Evolutionary conservation across 495 filamentous ascomycete genomes (phyloP).

Genomic region (Oidiodendron maius): DNA sequence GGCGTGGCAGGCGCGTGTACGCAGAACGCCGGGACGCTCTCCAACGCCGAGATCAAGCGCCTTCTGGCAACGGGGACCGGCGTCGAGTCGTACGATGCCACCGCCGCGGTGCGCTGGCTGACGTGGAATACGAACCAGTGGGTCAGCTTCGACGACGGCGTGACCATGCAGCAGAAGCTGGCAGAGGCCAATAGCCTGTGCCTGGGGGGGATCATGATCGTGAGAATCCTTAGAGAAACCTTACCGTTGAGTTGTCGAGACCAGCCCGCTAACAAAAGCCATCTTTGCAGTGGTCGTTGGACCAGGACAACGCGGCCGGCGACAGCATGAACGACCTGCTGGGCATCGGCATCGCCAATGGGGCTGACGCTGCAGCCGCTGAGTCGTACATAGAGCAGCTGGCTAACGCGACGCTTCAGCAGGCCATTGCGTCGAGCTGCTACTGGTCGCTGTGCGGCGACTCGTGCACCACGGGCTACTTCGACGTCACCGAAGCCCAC

Average conservation of each 20-base stretch:
- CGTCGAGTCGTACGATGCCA: not conserved
- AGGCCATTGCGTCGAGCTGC: not conserved
- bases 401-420: not conserved
- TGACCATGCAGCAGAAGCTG: conserved; percentile 21
- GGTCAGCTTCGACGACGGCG: conserved; percentile 35
- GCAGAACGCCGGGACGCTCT: conserved; percentile 1
- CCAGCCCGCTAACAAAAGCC: no score
- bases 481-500: conserved; percentile 3
- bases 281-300: conserved; percentile 8
- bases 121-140: conserved; percentile 33
- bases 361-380: not conserved
- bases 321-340: conserved; percentile 5
- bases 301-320: conserved; percentile 5
- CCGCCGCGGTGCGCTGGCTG: conserved; percentile 2
- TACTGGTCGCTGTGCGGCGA: conserved; percentile 6
- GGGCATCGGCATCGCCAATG: conserved; percentile 4
- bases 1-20: conserved; percentile 1
- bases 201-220: conserved; percentile 36
- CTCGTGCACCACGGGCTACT: not conserved
- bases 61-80: no score
- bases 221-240: not conserved
- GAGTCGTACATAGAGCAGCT: not conserved
- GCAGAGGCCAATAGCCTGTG: conserved; percentile 16
- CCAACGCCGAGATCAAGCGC: no score
- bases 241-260: no score